These are phyloP conservation scores for Trapa incisa DNA, from an alignment of 345 rosid species.

Conservation along the genomic window DNA sequence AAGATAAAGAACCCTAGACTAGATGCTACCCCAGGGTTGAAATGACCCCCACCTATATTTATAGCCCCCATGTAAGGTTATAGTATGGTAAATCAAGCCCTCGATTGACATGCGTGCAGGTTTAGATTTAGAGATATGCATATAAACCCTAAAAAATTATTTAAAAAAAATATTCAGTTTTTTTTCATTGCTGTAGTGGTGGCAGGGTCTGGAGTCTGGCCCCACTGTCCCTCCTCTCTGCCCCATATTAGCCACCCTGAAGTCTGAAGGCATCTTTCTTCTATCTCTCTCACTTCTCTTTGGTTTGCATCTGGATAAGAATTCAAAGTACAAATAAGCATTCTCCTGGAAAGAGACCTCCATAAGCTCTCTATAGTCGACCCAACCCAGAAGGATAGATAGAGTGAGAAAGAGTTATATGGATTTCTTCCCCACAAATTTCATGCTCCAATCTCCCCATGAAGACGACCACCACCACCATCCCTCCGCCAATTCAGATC, in stretches of 20 bases:
- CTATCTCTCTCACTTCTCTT: background rate
- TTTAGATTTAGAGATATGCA: no score
- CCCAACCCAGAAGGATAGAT: no score
- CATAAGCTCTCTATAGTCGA: background rate
- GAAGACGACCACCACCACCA: constrained; percentile 3
- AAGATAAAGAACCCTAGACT: no score
- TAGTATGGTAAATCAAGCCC: no score
- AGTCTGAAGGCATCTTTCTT: background rate
- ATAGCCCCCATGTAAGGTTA: no score
- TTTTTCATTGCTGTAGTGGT: no score
- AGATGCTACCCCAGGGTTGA: no score
- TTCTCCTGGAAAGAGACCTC: background rate
- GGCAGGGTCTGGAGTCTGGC: background rate
- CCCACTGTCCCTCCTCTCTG: background rate
- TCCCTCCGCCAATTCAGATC: constrained; percentile 8
- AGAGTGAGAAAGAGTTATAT: constrained; percentile 3
- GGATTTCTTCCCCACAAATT: constrained; percentile 16
- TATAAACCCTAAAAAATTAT: no score
- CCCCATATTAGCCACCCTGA: background rate
- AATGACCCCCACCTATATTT: no score
- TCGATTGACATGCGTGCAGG: no score
- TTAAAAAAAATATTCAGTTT: no score
- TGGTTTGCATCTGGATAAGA: background rate
- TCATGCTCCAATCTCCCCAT: constrained; percentile 16
- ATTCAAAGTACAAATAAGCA: background rate